A percentile compares a stretch with the other conserved stretches of the same genome.
Evolutionary conservation across 2,329 filamentous ascomycete species (phyloP).

Genomic region (Neonectria ditissima): DNA sequence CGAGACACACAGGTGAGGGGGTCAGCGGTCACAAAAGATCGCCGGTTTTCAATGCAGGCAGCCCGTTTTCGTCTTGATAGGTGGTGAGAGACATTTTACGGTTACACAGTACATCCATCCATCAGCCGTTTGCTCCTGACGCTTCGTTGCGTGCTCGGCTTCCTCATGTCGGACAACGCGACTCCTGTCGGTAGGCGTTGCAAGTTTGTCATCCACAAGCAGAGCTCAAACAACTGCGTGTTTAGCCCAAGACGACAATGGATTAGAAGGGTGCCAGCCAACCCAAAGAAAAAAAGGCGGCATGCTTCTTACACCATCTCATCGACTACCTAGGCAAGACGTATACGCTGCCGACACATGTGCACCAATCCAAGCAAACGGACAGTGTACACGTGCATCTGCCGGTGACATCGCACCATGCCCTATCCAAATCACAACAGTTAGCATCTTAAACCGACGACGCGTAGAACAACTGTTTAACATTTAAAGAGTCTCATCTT

Average conservation of each 20-base stretch:
- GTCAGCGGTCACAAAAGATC: not conserved
- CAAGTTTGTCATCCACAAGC: not conserved
- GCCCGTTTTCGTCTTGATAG: not conserved
- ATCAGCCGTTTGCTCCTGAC: not conserved
- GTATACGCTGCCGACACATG: not conserved
- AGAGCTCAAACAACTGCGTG: not conserved
- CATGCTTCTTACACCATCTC: not conserved
- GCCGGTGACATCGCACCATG: not conserved
- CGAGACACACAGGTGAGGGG: slow-evolving; percentile 3
- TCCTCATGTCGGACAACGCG: no score
- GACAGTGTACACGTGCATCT: not conserved
- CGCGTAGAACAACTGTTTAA: slow-evolving; percentile 6
- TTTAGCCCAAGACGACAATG: not conserved
- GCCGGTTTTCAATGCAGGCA: not conserved
- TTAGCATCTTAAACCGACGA: slow-evolving; percentile 30
- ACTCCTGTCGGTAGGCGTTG: not conserved
- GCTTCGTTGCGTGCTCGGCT: not conserved
- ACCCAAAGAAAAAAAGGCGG: not conserved
- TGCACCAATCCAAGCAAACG: not conserved
- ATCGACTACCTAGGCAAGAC: not conserved
- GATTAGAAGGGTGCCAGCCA: not conserved
- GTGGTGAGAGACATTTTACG: not conserved
- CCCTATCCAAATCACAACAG: slow-evolving; percentile 24
- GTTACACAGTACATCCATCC: not conserved
- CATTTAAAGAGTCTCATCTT: slow-evolving; percentile 19